Evolutionary conservation across 805 yeast genomes (phyloP), one percentile per base, ranked within the genome.

Genomic region (Saccharomycopsis babjevae): DNA sequence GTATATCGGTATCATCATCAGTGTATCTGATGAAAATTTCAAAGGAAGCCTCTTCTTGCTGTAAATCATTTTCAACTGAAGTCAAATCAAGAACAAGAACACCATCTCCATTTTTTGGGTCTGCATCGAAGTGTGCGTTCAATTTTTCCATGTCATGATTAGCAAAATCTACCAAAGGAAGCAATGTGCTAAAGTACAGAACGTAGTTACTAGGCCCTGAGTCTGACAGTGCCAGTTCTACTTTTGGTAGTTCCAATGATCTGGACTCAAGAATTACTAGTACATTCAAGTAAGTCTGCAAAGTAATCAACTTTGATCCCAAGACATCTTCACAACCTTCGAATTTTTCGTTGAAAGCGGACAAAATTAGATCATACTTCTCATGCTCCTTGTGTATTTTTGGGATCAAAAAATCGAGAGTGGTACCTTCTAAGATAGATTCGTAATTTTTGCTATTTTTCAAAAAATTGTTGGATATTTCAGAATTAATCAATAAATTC

Each of bases 121-220:
- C 60, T 25, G 54, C 34, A 58, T 58, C 60, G 32, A 58, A 58
- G 52, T 58, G 54, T 3, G 55, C n/a, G 20, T 58, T 58, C n/a
- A 30, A 16, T 32, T 28, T 50, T 22, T 16, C 42, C 40, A 46
- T 18, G 25, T 50, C 50, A 39, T 58, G 60, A 20, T 58, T 50
- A n/a, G 56, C 60, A 58, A 58, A 58, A 50, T 58, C 60, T 16
- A 58, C 36, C 10, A 58, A 50, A 4, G 60, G 60, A n/a, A 58
- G 50, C 40, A 58, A 50, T 3, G 38, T 50, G 10, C 30, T 46
- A 22, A 39, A 42, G 22, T 50, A 20, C 25, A 28, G 22, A 46
- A 58, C 28, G 38, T 58, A 56, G n/a, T 58, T 30, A 34, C 10
- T 13, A 10, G 38, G 11, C 13, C 18, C 28, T 11, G 15, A 3